Percentiles rank a stretch among this genome's conserved stretches.
Conservation (phyloP, 441 rosid species). For the Pelargonium australe region DNA sequence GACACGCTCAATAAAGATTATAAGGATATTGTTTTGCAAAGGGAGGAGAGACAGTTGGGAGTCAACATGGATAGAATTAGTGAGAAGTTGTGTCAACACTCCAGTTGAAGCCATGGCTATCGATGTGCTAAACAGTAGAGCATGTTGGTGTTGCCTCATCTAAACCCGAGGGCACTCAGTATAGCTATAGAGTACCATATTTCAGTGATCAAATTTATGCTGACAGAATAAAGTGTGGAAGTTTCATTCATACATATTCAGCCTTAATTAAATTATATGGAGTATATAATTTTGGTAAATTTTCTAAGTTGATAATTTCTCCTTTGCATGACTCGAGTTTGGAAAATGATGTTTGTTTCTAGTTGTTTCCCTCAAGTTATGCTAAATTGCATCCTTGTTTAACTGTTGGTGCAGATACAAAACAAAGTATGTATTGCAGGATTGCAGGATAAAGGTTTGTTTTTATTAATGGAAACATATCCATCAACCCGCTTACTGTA, state of each 20-base stretch:
- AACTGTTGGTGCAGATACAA: constrained; percentile 48
- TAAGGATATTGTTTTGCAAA: neutral
- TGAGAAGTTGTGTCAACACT: neutral
- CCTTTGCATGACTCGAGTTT: neutral
- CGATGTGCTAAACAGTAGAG: neutral
- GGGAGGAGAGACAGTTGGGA: neutral
- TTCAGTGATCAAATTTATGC: neutral
- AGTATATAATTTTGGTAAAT: neutral
- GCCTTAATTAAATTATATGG: neutral
- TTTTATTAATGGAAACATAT: constrained; percentile 15
- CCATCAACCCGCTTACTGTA: neutral
- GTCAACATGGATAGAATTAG: constrained; percentile 4
- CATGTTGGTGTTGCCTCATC: neutral
- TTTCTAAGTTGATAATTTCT: neutral
- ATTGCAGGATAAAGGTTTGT: constrained; percentile 86
- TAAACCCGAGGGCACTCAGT: neutral
- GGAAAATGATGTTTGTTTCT: constrained; percentile 1
- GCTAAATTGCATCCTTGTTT: constrained; percentile 13
- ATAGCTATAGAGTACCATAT: neutral
- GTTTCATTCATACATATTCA: neutral
- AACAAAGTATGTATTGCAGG: constrained; percentile 68
- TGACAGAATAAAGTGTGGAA: neutral
- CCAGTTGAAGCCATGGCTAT: neutral
- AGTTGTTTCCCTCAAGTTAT: neutral
- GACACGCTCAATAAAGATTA: neutral